These are phyloP conservation scores for Trichothecium sympodiale DNA, from an alignment of 2,329 filamentous ascomycete species.

Conservation along the genomic window DNA sequence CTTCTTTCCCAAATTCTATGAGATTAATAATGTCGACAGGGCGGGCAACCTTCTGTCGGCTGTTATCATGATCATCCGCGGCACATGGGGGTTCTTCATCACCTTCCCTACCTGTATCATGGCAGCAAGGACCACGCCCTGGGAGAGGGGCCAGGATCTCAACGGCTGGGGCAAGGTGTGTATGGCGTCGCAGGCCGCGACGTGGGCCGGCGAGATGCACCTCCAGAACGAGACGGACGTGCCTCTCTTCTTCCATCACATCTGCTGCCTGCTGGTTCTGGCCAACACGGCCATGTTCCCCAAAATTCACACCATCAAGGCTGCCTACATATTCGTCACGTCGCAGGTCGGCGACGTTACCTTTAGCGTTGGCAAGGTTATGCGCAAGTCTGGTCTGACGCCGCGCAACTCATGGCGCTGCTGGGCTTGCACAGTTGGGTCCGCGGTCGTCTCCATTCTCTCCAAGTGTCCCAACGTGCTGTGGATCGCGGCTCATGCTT, in stretches of 20 bases:
- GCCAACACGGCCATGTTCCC: constrained; percentile 12
- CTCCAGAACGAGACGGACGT: constrained; percentile 7
- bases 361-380: constrained; percentile 8
- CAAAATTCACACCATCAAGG: constrained; percentile 13
- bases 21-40: constrained; percentile 7
- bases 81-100: background rate
- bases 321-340: constrained; percentile 13
- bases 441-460: constrained; percentile 7
- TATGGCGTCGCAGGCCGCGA: constrained; percentile 11
- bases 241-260: constrained; percentile 14
- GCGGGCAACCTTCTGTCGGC: constrained; percentile 8
- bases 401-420: constrained; percentile 9
- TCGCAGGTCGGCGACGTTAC: constrained; percentile 14
- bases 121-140: constrained; percentile 10
- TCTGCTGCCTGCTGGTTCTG: constrained; percentile 12
- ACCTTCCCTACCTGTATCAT: constrained; percentile 9
- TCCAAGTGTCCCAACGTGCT: constrained; percentile 9
- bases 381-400: constrained; percentile 9
- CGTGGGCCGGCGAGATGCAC: constrained; percentile 13
- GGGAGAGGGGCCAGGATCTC: constrained; percentile 10
- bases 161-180: constrained; percentile 12
- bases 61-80: constrained; percentile 9
- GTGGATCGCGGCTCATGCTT: constrained; percentile 9
- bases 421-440: constrained; percentile 7
- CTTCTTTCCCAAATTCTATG: constrained; percentile 7